Conservation (phyloP, 139 green algal genomes). For the Chlorella sorokiniana region DNA sequence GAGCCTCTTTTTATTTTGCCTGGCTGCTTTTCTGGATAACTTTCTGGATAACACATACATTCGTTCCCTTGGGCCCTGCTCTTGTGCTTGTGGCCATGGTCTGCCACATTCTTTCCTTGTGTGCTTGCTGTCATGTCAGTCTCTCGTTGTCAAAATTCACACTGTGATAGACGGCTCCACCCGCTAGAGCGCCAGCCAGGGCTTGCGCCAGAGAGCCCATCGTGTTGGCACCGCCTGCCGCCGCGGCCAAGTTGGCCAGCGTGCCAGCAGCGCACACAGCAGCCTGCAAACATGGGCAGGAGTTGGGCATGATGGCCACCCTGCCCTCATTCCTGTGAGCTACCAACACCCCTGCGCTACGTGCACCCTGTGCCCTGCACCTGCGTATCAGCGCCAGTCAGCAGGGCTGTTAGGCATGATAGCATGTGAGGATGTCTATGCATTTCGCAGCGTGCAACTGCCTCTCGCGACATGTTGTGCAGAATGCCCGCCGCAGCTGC, state of each 20-base stretch:
- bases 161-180: neutral
- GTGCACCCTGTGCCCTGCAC: no score
- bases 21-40: no score
- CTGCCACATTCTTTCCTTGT: neutral
- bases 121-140: no score
- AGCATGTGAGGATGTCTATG: neutral
- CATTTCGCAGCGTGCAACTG: constrained; percentile 49
- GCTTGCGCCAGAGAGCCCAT: neutral
- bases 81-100: neutral
- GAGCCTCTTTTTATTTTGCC: no score
- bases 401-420: neutral
- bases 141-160: neutral
- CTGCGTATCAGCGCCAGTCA: constrained; percentile 6
- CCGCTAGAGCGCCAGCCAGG: neutral
- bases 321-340: neutral
- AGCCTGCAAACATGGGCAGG: constrained; percentile 9
- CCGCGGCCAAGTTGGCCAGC: constrained; percentile 1
- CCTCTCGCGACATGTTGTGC: constrained; percentile 78
- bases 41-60: no score
- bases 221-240: neutral
- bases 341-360: neutral
- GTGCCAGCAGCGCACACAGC: constrained; percentile 18
- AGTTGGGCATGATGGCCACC: neutral
- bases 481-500: constrained; percentile 68
- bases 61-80: no score